Percentiles rank a stretch among this genome's conserved stretches.
phyloP scores from a whole-genome alignment of 2,329 filamentous ascomycete species.

The Venturia nashicola region DNA sequence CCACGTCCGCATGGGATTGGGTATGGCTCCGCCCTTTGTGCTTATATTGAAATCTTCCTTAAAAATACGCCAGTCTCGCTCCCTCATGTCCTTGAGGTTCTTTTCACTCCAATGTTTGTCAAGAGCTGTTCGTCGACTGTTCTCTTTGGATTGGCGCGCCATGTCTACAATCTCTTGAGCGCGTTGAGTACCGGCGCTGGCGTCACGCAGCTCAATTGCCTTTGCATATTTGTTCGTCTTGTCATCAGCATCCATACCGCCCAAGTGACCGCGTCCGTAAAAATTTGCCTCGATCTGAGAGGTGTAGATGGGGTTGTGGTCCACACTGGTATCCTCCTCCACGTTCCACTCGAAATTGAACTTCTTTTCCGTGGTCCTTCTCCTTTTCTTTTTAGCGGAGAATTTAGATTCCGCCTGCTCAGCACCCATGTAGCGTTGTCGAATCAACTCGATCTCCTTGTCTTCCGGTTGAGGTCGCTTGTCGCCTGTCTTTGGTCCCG shows the following conservation, averaged over 20 bases:
- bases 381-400: constrained; percentile 90
- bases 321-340: constrained; percentile 80
- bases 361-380: constrained; percentile 86
- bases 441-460: constrained; percentile 61
- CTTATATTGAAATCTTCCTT: constrained; percentile 98
- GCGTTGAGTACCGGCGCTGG: constrained; percentile 61
- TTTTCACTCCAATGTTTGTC: constrained; percentile 97
- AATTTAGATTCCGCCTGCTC: constrained; percentile 80
- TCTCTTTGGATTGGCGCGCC: constrained; percentile 65
- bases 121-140: constrained; percentile 57
- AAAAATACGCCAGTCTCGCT: constrained; percentile 98
- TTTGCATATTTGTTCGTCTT: constrained; percentile 47
- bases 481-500: constrained; percentile 15
- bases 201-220: constrained; percentile 62
- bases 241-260: constrained; percentile 51
- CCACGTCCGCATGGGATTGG: constrained; percentile 95
- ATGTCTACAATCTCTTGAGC: constrained; percentile 75
- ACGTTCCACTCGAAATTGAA: constrained; percentile 99
- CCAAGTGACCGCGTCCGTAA: constrained; percentile 55
- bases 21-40: constrained; percentile 83
- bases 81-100: constrained; percentile 81
- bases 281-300: constrained; percentile 54
- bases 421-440: constrained; percentile 81
- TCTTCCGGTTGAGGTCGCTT: constrained; percentile 37
- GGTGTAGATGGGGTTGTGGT: constrained; percentile 73